These are phyloP conservation scores for Filobasidium wieringae DNA, from an alignment of 768 basidiomycete species.

Conservation along the genomic window DNA sequence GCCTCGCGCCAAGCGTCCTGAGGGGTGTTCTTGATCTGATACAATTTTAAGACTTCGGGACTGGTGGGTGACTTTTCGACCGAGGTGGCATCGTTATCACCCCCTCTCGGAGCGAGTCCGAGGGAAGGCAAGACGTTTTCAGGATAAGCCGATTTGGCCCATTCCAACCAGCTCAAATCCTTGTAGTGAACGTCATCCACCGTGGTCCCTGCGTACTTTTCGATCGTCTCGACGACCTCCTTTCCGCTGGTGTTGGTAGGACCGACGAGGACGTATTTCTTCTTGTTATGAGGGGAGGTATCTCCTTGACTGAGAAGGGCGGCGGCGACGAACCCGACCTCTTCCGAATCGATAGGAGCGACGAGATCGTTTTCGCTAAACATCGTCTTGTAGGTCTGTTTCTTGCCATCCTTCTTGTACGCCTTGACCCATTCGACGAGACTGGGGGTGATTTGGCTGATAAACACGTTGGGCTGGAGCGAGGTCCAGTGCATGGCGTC, in stretches of 20 bases:
- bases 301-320: constrained; percentile 8
- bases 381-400: not conserved
- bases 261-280: constrained; percentile 14
- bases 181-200: constrained; percentile 9
- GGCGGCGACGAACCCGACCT: constrained; percentile 14
- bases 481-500: constrained; percentile 9
- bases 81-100: not conserved
- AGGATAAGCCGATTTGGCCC: not conserved
- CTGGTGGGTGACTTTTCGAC: not conserved
- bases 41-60: not conserved
- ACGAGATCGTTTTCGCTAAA: not conserved
- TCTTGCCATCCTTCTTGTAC: constrained; percentile 1
- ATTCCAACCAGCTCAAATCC: not conserved
- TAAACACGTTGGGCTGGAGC: constrained; percentile 17
- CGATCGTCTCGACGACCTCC: not conserved
- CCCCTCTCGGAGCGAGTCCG: not conserved
- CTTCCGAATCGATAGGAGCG: constrained; percentile 13
- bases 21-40: not conserved
- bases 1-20: not conserved
- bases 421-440: constrained; percentile 2
- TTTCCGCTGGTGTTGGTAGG: constrained; percentile 9
- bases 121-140: not conserved
- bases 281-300: not conserved
- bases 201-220: constrained; percentile 13
- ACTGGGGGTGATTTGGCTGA: not conserved